Base-by-base conservation (phyloP, 1,284 basidiomycete species). In the Ceratobasidium sp. region DNA sequence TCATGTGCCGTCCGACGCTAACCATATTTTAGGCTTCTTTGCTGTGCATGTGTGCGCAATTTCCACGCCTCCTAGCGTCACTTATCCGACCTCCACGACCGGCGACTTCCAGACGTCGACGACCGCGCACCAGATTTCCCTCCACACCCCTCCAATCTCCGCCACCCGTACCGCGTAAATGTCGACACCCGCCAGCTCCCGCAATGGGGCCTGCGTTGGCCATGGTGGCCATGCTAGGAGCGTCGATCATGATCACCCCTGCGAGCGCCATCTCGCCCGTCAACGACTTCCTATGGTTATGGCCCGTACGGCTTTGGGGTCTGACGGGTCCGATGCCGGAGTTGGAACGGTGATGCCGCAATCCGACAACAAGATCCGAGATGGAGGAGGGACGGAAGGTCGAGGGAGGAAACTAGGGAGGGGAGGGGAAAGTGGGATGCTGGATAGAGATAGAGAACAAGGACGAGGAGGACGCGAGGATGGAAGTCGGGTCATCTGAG, bases 261-360 rank as follows among this genome's bases (percentile, higher is more conserved):
- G 44, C 67, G 21, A 69, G 66, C 26, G 52, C 67, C n/a, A 58
- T 70, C 43, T 58, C 41, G 16, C 67, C 67, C 18, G 43, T n/a
- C n/a, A n/a, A n/a, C n/a, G n/a, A n/a, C n/a, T n/a, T n/a, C n/a
- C n/a, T n/a, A n/a, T n/a, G n/a, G n/a, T n/a, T 70, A 21, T 70
- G 54, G 18, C 67, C 54, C 13, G 26, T 70, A 23, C 67, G 54
- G 67, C 26, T 59, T 59, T 70, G 67, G 52, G 16, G 18, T n/a
- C 23, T 55, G n/a, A n/a, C n/a, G n/a, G n/a, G n/a, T n/a, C n/a
- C n/a, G n/a, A n/a, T n/a, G n/a, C n/a, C n/a, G n/a, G n/a, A n/a
- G n/a, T n/a, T n/a, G n/a, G n/a, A n/a, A n/a, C 43, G 41, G 59
- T 70, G 67, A 70, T n/a, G 54, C 67, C 67, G 59, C 14, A n/a